Evolutionary conservation across 306 rosid genomes (phyloP).

Genomic region (Castanea sativa): DNA sequence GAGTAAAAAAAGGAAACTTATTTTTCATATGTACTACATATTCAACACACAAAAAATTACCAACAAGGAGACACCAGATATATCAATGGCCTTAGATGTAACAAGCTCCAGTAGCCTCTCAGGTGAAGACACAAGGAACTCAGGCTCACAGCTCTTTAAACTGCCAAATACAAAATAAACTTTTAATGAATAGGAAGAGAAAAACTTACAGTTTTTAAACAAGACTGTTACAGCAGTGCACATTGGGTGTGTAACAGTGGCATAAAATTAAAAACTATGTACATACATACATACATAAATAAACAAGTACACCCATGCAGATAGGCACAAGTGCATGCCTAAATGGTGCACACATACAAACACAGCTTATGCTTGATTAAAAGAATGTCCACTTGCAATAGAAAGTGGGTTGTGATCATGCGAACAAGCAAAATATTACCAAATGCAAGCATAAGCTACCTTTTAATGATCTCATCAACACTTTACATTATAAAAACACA

Average conservation of each 20-base stretch:
- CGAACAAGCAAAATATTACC: not conserved
- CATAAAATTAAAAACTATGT: not conserved
- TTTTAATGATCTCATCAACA: conserved; percentile 14
- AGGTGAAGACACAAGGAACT: conserved; percentile 87
- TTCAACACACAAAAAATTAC: conserved; percentile 39
- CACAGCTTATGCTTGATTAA: not conserved
- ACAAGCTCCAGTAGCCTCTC: conserved; percentile 94
- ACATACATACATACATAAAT: not conserved
- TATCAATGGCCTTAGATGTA: conserved; percentile 74
- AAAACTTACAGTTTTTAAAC: not conserved
- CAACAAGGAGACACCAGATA: conserved; percentile 80
- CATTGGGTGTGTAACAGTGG: not conserved
- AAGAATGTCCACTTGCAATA: not conserved
- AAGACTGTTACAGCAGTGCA: not conserved
- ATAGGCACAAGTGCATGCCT: not conserved
- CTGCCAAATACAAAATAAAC: conserved; percentile 43
- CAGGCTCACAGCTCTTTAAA: conserved; percentile 86
- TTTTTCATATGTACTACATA: not conserved
- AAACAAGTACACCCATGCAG: conserved; percentile 7
- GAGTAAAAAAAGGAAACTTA: not conserved
- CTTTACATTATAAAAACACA: conserved; percentile 1
- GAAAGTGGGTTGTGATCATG: not conserved
- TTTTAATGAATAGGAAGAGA: conserved; percentile 20
- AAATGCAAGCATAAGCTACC: not conserved
- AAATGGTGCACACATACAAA: not conserved